phyloP scores from a whole-genome alignment of 1,139 yeast genomes.

The Magnusiomyces sp. region DNA sequence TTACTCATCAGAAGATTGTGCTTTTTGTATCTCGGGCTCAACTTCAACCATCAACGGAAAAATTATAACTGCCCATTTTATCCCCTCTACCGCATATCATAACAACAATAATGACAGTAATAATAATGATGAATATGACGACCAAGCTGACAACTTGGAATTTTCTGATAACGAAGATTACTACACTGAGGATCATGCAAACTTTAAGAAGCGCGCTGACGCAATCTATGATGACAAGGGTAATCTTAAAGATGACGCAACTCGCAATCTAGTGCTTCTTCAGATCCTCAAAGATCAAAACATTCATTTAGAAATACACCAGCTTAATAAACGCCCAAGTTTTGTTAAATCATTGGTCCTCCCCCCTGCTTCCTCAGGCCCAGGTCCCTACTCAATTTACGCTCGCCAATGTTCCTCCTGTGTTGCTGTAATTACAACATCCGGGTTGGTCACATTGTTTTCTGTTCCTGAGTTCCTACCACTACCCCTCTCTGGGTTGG shows the following conservation, averaged over 20 bases:
- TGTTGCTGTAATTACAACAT: constrained; percentile 18
- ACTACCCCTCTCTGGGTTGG: constrained; percentile 21
- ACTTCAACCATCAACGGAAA: constrained; percentile 20
- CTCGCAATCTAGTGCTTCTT: constrained; percentile 13
- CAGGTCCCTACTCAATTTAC: constrained; percentile 20
- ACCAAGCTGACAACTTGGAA: neutral
- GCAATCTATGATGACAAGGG: constrained; percentile 1
- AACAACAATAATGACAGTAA: too few relatives aligned
- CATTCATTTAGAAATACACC: constrained; percentile 19
- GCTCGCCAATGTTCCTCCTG: constrained; percentile 8
- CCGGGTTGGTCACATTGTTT: constrained; percentile 21
- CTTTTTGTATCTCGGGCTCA: constrained; percentile 19
- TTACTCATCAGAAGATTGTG: constrained; percentile 10
- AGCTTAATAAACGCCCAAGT: constrained; percentile 13
- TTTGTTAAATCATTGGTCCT: constrained; percentile 18
- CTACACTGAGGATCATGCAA: neutral
- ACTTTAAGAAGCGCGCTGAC: too few relatives aligned
- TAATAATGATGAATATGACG: neutral
- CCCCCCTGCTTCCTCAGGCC: constrained; percentile 24
- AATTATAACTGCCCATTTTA: constrained; percentile 15
- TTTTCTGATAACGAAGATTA: neutral
- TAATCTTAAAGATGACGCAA: constrained; percentile 4
- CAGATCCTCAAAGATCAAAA: constrained; percentile 17
- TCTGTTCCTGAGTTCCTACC: constrained; percentile 15
- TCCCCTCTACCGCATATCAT: constrained; percentile 1